Evolutionary conservation across 2,329 filamentous ascomycete species (phyloP), one percentile per base, ranked within the genome.

Genomic region (Metarhizium humberi): DNA sequence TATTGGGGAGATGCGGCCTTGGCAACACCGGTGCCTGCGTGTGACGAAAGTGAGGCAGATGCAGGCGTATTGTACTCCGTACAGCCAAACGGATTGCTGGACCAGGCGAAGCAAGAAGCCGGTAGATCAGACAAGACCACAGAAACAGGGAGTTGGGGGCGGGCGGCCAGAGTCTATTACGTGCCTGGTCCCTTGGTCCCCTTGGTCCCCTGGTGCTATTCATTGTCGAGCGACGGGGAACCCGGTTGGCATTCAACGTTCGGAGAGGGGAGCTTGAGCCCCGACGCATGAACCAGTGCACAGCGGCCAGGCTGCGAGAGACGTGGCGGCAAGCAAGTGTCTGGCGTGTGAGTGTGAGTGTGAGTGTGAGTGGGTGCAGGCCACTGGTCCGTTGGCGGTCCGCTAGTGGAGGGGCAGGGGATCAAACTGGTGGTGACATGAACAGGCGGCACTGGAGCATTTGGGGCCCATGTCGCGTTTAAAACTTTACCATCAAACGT

Each of bases 231-330:
- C 3, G 38, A 40, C 32, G 32, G 32, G 38, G 13, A 40, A 36
- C 34, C 14, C 38, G 13, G 14, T 16, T 14, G 38, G 38, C 38
- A 40, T 40, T 16, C 25, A 25, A 25, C 25, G 25, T 4, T 25
- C 14, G 38, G 38, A 40, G 14, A 40, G 13, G 14, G 38, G 38
- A 40, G 38, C 38, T 40, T 40, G 38, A 40, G 38, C 38, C 38
- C 38, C 38, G 51, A 51, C 42, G 55, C 55, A 56, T 54, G 38
- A 56, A 54, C 40, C 40, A 51, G 48, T 51, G 42, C 51, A 54
- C 55, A 40, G 51, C 55, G 51, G 46, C 25, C 25, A 25, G 25
- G 25, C 50, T 51, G 36, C 13, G 18, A 13, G 38, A 7, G 38
- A 40, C 38, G 38, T 40, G 52, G 25, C 18, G 51, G 29, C 38